Evolutionary conservation across 257 asterid genomes (phyloP), one percentile per base, ranked within the genome.

Genomic region (Solanum habrochaites): DNA sequence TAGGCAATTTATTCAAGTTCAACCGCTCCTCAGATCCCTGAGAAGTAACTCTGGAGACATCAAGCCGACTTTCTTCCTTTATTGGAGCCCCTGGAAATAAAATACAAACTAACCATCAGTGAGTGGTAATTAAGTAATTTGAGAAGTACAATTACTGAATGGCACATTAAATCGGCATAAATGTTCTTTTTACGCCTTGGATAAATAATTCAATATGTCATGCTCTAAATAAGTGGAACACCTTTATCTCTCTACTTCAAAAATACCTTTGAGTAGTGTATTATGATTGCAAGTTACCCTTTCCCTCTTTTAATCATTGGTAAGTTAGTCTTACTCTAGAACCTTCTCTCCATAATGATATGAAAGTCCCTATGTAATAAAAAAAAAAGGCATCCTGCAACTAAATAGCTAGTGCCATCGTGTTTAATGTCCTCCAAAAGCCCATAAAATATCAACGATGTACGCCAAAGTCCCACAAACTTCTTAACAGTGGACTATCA

Each of bases 21-120:
- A 88, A 85, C 49, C 64, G 85, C 13, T 86, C 86, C 29, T 87
- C 90, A n/a, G 86, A 88, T 23, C 87, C 86, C 88, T 72, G 90
- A 73, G 77, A 81, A 37, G 92, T 87, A 80, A 90, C 89, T 82
- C 92, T 88, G n/a, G 90, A 88, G 83, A 87, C 52, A 82, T 88
- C 92, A 90, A 87, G 71, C 85, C 75, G 58, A 69, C 87, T 82
- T 75, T 83, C 90, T 82, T 85, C 88, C 32, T 40, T 85, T 85
- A 73, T 78, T 52, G 83, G 64, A 49, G 60, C 27, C 69, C 87
- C 92, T 88, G 88, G 81, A 52, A 32, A 18, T 32, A 40, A 23
- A 15, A 35, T 66, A 31, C 73, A 52, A 71, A 77, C 52, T 64
- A 45, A 39, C 64, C 25, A 27, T 43, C 64, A 15, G 6, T 8